Percentiles rank a stretch among this genome's conserved stretches.
Evolutionary conservation across 1,284 basidiomycete species (phyloP).

Genomic region (Ustilago lituana): DNA sequence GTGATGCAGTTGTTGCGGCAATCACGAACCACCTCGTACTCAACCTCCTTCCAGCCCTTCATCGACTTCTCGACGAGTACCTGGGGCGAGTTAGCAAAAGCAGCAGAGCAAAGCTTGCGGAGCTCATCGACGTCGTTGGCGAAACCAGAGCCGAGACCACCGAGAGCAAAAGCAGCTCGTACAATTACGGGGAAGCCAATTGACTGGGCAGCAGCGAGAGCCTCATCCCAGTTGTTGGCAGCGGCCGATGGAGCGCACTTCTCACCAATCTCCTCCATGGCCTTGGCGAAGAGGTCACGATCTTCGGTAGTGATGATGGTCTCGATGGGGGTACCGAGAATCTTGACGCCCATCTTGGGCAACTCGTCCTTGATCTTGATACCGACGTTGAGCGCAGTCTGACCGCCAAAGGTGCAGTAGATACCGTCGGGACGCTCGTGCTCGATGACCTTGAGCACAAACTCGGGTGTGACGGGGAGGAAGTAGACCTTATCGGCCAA

Average conservation of each 20-base stretch:
- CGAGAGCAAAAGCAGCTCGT: constrained; percentile 93
- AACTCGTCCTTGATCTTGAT: constrained; percentile 98
- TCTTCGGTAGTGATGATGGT: constrained; percentile 98
- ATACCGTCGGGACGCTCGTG: constrained; percentile 99
- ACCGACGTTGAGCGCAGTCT: constrained; percentile 96
- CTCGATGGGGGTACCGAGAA: constrained; percentile 94
- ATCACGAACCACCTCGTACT: constrained; percentile 99
- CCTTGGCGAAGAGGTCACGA: constrained; percentile 88
- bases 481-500: constrained; percentile 99
- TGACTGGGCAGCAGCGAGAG: constrained; percentile 79
- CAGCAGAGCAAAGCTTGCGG: constrained; percentile 78
- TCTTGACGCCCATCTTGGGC: constrained; percentile 79
- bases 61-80: constrained; percentile 98
- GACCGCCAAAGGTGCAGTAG: constrained; percentile 97
- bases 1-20: constrained; percentile 98
- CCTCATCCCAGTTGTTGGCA: constrained; percentile 81
- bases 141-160: constrained; percentile 93
- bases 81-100: constrained; percentile 95
- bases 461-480: constrained; percentile 96
- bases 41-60: constrained; percentile 96
- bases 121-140: constrained; percentile 89
- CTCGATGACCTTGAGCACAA: constrained; percentile 96
- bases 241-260: constrained; percentile 85
- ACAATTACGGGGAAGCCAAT: constrained; percentile 99
- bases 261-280: constrained; percentile 97